Conservation (phyloP, 2,329 filamentous ascomycete species). For the Aspergillus fijiensis region DNA sequence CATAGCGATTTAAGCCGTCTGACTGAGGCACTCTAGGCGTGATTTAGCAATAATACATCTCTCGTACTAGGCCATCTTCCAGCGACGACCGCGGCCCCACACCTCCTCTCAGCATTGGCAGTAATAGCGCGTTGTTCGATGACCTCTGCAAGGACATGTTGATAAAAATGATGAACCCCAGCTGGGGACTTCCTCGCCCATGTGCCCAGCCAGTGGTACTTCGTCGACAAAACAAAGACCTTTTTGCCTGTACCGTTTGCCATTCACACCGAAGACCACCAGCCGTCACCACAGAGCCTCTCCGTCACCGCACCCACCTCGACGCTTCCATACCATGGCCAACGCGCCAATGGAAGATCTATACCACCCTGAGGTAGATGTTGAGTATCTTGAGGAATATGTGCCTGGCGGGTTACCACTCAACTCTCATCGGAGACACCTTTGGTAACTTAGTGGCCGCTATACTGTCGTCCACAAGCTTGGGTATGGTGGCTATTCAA, state of each 20-base stretch:
- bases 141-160: conserved; percentile 8
- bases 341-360: background rate
- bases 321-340: background rate
- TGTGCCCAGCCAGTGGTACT: background rate
- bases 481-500: conserved; percentile 5
- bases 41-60: no score
- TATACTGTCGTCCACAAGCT: conserved; percentile 9
- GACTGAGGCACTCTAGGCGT: no score
- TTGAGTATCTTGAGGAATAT: background rate
- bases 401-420: conserved; percentile 8
- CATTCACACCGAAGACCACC: background rate
- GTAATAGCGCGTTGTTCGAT: no score
- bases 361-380: background rate
- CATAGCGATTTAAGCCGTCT: no score
- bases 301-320: background rate
- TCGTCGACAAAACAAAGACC: background rate
- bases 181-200: conserved; percentile 1
- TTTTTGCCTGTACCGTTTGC: background rate
- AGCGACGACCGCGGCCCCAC: no score
- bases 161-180: background rate
- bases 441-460: background rate
- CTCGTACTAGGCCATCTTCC: no score
- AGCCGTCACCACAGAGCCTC: background rate
- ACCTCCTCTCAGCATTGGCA: no score
- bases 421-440: conserved; percentile 1